Evolutionary conservation across 176 grass and related monocot species (phyloP).

Genomic region (Carex kokanica): DNA sequence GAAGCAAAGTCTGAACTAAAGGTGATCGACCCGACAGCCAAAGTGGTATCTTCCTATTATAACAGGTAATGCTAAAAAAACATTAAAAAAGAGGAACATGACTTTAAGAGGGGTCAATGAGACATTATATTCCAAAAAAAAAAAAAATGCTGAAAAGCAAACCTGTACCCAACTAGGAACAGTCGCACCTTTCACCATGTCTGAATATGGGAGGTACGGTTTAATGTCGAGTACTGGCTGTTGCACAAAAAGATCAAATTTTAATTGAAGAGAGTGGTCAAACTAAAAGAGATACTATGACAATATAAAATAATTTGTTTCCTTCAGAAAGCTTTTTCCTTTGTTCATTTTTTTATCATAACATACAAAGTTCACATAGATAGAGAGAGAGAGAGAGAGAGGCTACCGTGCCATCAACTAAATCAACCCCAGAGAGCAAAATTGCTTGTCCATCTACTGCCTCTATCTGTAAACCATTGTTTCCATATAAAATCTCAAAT

Average conservation of each 20-base stretch:
- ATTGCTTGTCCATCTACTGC: conserved; percentile 58
- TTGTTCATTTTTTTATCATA: not conserved
- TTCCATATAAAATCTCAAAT: not conserved
- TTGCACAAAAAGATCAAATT: conserved; percentile 29
- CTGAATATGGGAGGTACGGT: conserved; percentile 94
- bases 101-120: not conserved
- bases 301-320: not conserved
- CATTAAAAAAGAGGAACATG: not conserved
- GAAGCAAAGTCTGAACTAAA: conserved; percentile 57
- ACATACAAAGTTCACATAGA: not conserved
- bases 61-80: conserved; percentile 12
- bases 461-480: conserved; percentile 59
- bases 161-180: conserved; percentile 56
- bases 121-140: not conserved
- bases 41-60: conserved; percentile 47
- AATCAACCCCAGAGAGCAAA: conserved; percentile 95
- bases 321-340: not conserved
- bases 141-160: not conserved
- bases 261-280: not conserved
- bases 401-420: conserved; percentile 85
- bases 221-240: conserved; percentile 98
- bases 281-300: conserved; percentile 16
- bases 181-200: conserved; percentile 45
- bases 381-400: conserved; percentile 19
- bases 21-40: conserved; percentile 58